Evolutionary conservation across 768 basidiomycete genomes (phyloP).

Genomic region (Phanerochaete sordida): DNA sequence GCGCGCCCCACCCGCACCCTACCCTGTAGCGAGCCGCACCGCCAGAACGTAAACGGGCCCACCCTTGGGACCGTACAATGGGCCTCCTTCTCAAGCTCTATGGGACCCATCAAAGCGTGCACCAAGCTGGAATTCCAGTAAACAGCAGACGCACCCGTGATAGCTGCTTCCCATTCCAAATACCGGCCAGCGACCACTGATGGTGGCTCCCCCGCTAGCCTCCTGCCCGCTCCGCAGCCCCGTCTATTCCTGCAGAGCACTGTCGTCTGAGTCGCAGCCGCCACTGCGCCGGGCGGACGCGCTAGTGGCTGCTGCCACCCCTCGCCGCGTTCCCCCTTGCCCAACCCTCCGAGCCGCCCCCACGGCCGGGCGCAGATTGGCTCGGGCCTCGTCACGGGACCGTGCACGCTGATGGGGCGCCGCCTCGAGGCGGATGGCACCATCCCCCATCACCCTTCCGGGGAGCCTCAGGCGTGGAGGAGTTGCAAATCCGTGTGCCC

Average conservation of each 20-base stretch:
- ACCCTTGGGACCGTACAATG: neutral
- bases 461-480: neutral
- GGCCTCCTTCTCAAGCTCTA: conserved; percentile 2
- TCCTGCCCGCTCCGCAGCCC: conserved; percentile 5
- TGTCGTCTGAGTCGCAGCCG: too few species aligned
- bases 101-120: conserved; percentile 6
- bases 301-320: conserved; percentile 1
- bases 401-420: conserved; percentile 7
- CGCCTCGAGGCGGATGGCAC: conserved; percentile 11
- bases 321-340: conserved; percentile 5
- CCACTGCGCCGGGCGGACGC: neutral
- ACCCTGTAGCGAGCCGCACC: neutral
- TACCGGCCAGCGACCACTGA: neutral
- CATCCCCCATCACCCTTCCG: neutral
- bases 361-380: neutral
- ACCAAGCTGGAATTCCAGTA: conserved; percentile 7
- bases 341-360: neutral
- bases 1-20: too few species aligned
- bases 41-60: neutral
- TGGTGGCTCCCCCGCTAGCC: conserved; percentile 1
- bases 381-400: conserved; percentile 10
- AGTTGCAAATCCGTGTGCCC: conserved; percentile 4
- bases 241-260: neutral
- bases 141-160: conserved; percentile 7
- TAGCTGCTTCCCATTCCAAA: conserved; percentile 2